Conservation (phyloP, 495 filamentous ascomycete species). For the Penicillium angulare region DNA sequence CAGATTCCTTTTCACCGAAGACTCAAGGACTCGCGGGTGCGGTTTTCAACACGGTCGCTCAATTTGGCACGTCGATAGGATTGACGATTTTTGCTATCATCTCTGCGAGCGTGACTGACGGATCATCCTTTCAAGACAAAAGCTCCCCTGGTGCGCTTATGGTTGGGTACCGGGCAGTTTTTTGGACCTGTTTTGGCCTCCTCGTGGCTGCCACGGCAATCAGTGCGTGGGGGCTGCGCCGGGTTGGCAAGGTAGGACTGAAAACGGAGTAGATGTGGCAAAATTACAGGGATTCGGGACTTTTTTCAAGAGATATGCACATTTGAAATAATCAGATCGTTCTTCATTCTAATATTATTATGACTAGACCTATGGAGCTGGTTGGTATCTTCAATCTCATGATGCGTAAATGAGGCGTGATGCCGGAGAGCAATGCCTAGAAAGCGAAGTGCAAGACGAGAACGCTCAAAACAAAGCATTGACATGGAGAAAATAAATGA, state of each 20-base stretch:
- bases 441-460: neutral
- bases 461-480: neutral
- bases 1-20: slow-evolving; percentile 53
- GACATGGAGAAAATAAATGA: neutral
- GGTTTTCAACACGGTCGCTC: slow-evolving; percentile 62
- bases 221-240: slow-evolving; percentile 46
- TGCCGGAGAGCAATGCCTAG: no score
- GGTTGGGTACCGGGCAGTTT: slow-evolving; percentile 58
- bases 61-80: slow-evolving; percentile 60
- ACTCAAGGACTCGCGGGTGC: slow-evolving; percentile 62
- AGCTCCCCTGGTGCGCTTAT: slow-evolving; percentile 42
- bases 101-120: slow-evolving; percentile 48
- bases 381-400: neutral
- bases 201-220: slow-evolving; percentile 42
- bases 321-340: no score
- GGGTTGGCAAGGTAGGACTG: slow-evolving; percentile 52
- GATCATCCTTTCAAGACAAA: slow-evolving; percentile 23
- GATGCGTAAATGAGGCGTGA: neutral
- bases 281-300: neutral
- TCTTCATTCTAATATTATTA: neutral
- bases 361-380: neutral
- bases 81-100: slow-evolving; percentile 56
- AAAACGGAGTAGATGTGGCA: slow-evolving; percentile 48
- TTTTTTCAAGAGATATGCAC: neutral
- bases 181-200: slow-evolving; percentile 58